Percentiles rank a stretch among this genome's conserved stretches.
phyloP scores from a whole-genome alignment of 2,329 filamentous ascomycete genomes.

The Aureobasidium musti region DNA sequence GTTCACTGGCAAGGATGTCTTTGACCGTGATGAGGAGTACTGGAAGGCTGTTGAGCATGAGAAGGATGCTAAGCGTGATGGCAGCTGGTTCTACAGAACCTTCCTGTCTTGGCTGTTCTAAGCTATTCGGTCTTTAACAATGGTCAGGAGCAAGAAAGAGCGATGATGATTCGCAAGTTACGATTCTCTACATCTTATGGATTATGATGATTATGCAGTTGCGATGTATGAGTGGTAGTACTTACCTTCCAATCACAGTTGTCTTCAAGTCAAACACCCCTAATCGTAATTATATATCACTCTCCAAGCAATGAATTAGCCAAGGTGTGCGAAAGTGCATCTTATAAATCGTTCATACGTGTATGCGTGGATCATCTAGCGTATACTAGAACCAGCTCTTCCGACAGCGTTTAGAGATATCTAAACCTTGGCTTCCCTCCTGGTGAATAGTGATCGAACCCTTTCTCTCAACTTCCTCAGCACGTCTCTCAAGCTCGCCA shows the following conservation, averaged over 20 bases:
- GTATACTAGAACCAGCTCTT: background rate
- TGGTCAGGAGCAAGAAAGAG: background rate
- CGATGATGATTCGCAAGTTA: background rate
- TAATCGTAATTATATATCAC: background rate
- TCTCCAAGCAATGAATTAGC: background rate
- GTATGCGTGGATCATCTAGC: background rate
- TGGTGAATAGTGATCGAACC: slow-evolving; percentile 27
- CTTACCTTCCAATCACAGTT: background rate
- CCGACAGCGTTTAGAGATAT: background rate
- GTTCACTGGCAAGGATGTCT: slow-evolving; percentile 70
- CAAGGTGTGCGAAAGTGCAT: background rate
- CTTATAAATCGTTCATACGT: slow-evolving; percentile 3
- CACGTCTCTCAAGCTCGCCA: slow-evolving; percentile 61
- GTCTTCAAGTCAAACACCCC: background rate
- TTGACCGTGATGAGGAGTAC: slow-evolving; percentile 71
- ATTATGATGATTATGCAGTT: background rate
- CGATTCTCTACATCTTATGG: background rate
- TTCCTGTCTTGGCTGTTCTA: slow-evolving; percentile 65
- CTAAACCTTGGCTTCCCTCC: slow-evolving; percentile 4
- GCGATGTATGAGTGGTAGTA: background rate
- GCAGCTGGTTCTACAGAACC: slow-evolving; percentile 57
- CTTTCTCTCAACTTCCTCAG: slow-evolving; percentile 54
- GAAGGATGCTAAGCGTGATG: slow-evolving; percentile 41
- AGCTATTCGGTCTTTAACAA: background rate
- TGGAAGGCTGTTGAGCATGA: slow-evolving; percentile 61